Percentiles rank a stretch among this genome's conserved stretches.
Evolutionary conservation across 1,139 yeast species (phyloP).

Genomic region (Schwanniomyces etchellsii): DNA sequence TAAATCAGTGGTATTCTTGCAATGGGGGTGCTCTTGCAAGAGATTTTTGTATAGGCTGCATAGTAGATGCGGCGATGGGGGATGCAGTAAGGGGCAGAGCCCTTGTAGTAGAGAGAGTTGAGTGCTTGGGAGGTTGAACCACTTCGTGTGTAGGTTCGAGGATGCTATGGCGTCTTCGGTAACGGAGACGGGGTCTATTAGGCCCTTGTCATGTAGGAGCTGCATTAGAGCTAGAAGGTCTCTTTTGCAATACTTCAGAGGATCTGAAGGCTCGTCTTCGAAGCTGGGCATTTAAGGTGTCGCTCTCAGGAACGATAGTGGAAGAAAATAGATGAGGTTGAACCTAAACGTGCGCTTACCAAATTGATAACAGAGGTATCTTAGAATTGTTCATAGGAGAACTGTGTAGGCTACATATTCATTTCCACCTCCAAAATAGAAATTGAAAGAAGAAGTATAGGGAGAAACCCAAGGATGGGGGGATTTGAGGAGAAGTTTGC

Average conservation of each 20-base stretch:
- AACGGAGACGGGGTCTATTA: slow-evolving; percentile 9
- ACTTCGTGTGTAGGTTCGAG: slow-evolving; percentile 7
- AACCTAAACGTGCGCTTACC: too few relatives aligned
- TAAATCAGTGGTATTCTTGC: slow-evolving; percentile 14
- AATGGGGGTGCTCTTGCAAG: slow-evolving; percentile 8
- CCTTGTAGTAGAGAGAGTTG: slow-evolving; percentile 8
- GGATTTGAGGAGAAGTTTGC: slow-evolving; percentile 25
- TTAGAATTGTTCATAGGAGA: too few relatives aligned
- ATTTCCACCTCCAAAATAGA: too few relatives aligned
- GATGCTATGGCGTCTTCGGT: background rate
- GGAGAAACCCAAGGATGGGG: background rate
- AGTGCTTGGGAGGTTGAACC: slow-evolving; percentile 13
- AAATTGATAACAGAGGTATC: too few relatives aligned
- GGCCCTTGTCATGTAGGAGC: slow-evolving; percentile 14
- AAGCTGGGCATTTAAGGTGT: background rate
- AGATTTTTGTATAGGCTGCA: slow-evolving; percentile 12
- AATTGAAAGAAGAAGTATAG: too few relatives aligned
- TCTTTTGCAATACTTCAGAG: slow-evolving; percentile 9
- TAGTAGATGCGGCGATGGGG: slow-evolving; percentile 10
- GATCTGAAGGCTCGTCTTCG: background rate
- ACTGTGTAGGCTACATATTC: too few relatives aligned
- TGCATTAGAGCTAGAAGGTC: slow-evolving; percentile 15
- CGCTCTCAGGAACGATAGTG: too few relatives aligned
- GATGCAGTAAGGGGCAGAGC: slow-evolving; percentile 4
- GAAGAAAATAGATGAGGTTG: background rate